phyloP scores from a whole-genome alignment of 352 stramenopile genomes.

The Phytophthora sp. region DNA sequence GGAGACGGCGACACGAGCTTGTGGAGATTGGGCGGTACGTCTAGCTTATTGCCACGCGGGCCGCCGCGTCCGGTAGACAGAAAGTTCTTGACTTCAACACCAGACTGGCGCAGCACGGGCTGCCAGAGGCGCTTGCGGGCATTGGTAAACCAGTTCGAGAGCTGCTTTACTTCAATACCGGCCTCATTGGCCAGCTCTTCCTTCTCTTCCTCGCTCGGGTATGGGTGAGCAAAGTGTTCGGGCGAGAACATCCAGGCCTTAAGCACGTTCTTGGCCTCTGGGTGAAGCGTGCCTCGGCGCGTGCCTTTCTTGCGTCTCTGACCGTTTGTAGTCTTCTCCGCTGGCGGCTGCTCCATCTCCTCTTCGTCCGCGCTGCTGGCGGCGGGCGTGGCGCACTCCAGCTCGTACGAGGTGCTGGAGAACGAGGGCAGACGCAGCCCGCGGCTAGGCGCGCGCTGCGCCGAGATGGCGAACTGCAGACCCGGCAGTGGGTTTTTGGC shows the following conservation, averaged over 20 bases:
- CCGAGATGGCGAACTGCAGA: conserved; percentile 70
- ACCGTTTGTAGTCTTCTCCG: conserved; percentile 16
- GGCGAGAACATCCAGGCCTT: conserved; percentile 92
- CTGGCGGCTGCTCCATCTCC: conserved; percentile 19
- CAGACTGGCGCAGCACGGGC: conserved; percentile 82
- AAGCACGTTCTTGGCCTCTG: conserved; percentile 85
- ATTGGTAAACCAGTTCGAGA: conserved; percentile 92
- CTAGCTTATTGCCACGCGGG: conserved; percentile 79
- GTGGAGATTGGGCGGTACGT: conserved; percentile 70
- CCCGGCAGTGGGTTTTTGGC: conserved; percentile 65
- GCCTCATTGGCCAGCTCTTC: conserved; percentile 80
- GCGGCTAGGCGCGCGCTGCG: conserved; percentile 41
- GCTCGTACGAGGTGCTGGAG: conserved; percentile 47
- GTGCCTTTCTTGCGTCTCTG: conserved; percentile 82
- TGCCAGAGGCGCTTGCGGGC: conserved; percentile 89
- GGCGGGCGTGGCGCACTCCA: conserved; percentile 30
- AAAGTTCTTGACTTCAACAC: conserved; percentile 91
- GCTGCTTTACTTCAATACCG: conserved; percentile 89
- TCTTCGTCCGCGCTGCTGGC: conserved; percentile 33
- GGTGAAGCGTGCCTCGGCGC: conserved; percentile 79
- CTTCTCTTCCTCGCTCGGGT: conserved; percentile 90
- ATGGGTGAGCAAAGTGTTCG: conserved; percentile 88
- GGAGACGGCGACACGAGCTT: conserved; percentile 60
- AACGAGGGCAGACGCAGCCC: conserved; percentile 66
- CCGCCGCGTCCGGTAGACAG: conserved; percentile 82